phyloP scores from a whole-genome alignment of 768 basidiomycete genomes.

The Crassisporium funariophilum region DNA sequence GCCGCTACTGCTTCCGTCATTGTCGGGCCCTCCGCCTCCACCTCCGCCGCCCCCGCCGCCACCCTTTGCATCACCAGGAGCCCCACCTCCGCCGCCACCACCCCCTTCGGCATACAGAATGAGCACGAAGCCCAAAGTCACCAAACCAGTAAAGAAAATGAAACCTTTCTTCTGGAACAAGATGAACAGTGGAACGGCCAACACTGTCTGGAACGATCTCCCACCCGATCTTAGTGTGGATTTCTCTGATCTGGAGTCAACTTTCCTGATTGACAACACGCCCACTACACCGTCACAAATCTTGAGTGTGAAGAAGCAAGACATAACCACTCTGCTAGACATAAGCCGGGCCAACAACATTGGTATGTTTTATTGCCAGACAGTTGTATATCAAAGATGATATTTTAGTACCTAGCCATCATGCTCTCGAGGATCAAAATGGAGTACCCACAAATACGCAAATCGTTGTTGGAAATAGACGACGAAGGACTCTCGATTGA shows the following conservation, averaged over 20 bases:
- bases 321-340: slow-evolving; percentile 72
- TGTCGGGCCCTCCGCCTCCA: slow-evolving; percentile 35
- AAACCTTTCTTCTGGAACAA: slow-evolving; percentile 96
- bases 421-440: slow-evolving; percentile 81
- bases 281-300: slow-evolving; percentile 45
- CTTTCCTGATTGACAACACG: slow-evolving; percentile 62
- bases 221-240: slow-evolving; percentile 46
- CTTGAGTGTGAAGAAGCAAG: slow-evolving; percentile 52
- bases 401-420: slow-evolving; percentile 52
- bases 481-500: slow-evolving; percentile 72
- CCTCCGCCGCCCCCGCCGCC: slow-evolving; percentile 20
- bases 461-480: slow-evolving; percentile 70
- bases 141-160: slow-evolving; percentile 56
- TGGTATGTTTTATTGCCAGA: slow-evolving; percentile 39
- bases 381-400: slow-evolving; percentile 9
- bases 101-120: slow-evolving; percentile 40
- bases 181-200: slow-evolving; percentile 43
- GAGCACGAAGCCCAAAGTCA: slow-evolving; percentile 31
- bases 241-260: slow-evolving; percentile 71
- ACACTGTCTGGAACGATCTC: slow-evolving; percentile 74
- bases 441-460: slow-evolving; percentile 63
- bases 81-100: slow-evolving; percentile 40
- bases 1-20: slow-evolving; percentile 49
- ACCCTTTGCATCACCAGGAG: slow-evolving; percentile 27
- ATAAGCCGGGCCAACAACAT: slow-evolving; percentile 85